Conservation (phyloP, 2,329 filamentous ascomycete species). For the Fusarium concolor region DNA sequence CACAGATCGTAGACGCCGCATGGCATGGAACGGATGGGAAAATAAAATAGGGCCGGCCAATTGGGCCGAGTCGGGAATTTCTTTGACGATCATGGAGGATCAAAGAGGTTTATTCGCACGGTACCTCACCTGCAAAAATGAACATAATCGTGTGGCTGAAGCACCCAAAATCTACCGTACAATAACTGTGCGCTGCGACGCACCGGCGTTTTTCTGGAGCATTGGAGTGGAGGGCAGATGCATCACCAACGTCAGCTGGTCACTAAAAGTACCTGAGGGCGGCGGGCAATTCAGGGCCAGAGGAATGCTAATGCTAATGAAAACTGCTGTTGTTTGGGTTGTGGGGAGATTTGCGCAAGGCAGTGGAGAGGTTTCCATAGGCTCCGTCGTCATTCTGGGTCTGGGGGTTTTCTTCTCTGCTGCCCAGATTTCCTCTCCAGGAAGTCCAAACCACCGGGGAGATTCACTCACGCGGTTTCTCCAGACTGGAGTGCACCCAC, state of each 20-base stretch:
- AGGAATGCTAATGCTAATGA: constrained; percentile 28
- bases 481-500: constrained; percentile 22
- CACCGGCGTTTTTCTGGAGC: constrained; percentile 20
- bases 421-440: constrained; percentile 36
- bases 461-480: constrained; percentile 29
- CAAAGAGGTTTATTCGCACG: constrained; percentile 26
- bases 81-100: constrained; percentile 12
- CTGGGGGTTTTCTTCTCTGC: background rate
- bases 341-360: constrained; percentile 37
- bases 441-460: constrained; percentile 29
- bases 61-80: constrained; percentile 43
- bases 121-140: constrained; percentile 15
- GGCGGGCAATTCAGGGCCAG: constrained; percentile 18
- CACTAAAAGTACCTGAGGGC: constrained; percentile 25
- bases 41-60: constrained; percentile 44
- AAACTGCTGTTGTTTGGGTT: constrained; percentile 34
- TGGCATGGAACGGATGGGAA: constrained; percentile 22
- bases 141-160: constrained; percentile 16
- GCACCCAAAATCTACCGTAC: background rate
- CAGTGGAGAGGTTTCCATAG: constrained; percentile 26
- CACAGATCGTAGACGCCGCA: constrained; percentile 19
- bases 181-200: constrained; percentile 11
- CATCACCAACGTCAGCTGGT: constrained; percentile 39
- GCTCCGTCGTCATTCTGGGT: constrained; percentile 32
- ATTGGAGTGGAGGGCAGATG: constrained; percentile 25